Conservation (phyloP, 352 stramenopile species). For the Globisporangium iwayamae region DNA sequence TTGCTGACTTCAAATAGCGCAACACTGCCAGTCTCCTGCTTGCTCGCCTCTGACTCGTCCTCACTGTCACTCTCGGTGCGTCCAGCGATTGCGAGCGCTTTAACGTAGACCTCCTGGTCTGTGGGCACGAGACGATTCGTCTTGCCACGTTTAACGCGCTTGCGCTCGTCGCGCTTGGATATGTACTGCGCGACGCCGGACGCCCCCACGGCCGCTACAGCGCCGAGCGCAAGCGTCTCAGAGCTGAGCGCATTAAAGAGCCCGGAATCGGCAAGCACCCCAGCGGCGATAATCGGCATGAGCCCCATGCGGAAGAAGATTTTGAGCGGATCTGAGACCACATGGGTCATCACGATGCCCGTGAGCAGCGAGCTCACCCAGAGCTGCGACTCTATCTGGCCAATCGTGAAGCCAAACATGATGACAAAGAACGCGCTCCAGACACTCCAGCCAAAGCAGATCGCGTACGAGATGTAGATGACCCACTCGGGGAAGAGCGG, state of each 20-base stretch:
- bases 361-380: constrained; percentile 60
- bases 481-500: constrained; percentile 75
- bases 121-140: constrained; percentile 30
- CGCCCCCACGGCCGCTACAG: constrained; percentile 38
- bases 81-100: constrained; percentile 21
- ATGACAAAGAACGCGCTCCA: constrained; percentile 70
- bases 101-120: constrained; percentile 14
- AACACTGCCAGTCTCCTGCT: not conserved
- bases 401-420: constrained; percentile 68
- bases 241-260: constrained; percentile 52
- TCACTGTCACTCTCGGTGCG: constrained; percentile 9
- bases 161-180: constrained; percentile 25
- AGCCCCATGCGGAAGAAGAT: constrained; percentile 70
- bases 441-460: constrained; percentile 46
- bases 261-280: constrained; percentile 45
- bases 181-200: constrained; percentile 47
- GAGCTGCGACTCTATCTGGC: constrained; percentile 49
- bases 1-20: not conserved
- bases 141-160: constrained; percentile 19
- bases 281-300: constrained; percentile 57
- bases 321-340: constrained; percentile 64
- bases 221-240: constrained; percentile 42
- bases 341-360: constrained; percentile 50
- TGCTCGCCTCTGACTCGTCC: constrained; percentile 5
- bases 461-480: constrained; percentile 63